Percentiles rank a stretch among this genome's conserved stretches.
These are phyloP conservation scores for Alternaria viburni DNA, from an alignment of 2,329 filamentous ascomycete genomes.

Conservation along the genomic window DNA sequence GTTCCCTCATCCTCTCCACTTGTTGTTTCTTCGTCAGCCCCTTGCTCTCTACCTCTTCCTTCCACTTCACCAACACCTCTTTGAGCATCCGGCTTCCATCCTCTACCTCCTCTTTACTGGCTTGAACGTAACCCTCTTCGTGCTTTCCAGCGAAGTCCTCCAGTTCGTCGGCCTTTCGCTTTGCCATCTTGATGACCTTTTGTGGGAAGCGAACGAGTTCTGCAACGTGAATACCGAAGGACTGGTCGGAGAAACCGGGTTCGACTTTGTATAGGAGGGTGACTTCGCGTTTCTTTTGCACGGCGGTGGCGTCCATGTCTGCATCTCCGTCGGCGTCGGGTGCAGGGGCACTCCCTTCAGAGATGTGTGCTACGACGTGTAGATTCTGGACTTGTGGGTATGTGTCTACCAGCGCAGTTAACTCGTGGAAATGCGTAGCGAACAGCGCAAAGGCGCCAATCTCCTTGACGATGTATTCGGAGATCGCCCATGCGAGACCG, in stretches of 20 bases:
- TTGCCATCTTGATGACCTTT: conserved; percentile 99
- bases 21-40: conserved; percentile 68
- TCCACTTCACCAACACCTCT: conserved; percentile 83
- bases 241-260: conserved; percentile 94
- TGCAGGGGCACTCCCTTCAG: conserved; percentile 47
- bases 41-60: conserved; percentile 71
- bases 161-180: conserved; percentile 95
- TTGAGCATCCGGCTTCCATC: conserved; percentile 87
- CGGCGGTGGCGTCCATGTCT: conserved; percentile 50
- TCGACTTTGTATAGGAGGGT: conserved; percentile 97
- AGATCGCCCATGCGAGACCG: conserved; percentile 98
- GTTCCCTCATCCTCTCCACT: conserved; percentile 75
- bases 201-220: conserved; percentile 95
- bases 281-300: conserved; percentile 69
- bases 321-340: conserved; percentile 4
- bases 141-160: conserved; percentile 91
- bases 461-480: conserved; percentile 93
- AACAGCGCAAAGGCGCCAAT: conserved; percentile 95
- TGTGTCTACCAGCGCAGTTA: conserved; percentile 87
- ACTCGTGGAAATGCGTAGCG: conserved; percentile 97
- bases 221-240: conserved; percentile 97
- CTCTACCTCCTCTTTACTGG: conserved; percentile 82
- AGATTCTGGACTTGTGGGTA: conserved; percentile 89
- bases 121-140: conserved; percentile 56
- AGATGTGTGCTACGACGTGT: conserved; percentile 94